Percentiles rank a stretch among this genome's conserved stretches.
Conservation (phyloP, 2,329 filamentous ascomycete genomes). For the Rhexocercosporidium sp. region DNA sequence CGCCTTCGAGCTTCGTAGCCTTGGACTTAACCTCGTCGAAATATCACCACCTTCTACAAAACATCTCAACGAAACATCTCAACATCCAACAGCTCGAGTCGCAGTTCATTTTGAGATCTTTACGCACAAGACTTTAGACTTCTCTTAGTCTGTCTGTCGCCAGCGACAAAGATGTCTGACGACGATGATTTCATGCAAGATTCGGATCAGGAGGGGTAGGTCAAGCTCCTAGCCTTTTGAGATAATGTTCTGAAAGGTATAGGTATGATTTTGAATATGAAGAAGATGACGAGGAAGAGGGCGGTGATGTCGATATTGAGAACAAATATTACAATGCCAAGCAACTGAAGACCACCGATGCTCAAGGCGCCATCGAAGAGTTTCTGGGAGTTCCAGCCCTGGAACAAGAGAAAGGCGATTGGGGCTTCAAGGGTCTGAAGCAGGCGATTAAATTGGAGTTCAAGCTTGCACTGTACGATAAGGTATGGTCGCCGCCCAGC, state of each 20-base stretch:
- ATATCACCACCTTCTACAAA: conserved; percentile 3
- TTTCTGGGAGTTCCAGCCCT: conserved; percentile 87
- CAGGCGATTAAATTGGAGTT: conserved; percentile 98
- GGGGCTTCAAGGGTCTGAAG: conserved; percentile 98
- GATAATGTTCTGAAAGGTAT: conserved; percentile 28
- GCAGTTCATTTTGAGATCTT: background rate
- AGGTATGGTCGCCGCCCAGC: conserved; percentile 56
- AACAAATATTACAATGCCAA: conserved; percentile 99
- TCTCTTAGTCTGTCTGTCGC: background rate
- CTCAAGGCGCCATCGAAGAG: conserved; percentile 87
- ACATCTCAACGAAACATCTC: background rate
- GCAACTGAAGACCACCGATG: conserved; percentile 87
- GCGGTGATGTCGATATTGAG: conserved; percentile 91
- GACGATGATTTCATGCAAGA: conserved; percentile 92
- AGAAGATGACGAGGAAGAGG: conserved; percentile 84
- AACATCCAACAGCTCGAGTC: background rate
- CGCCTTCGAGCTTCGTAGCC: conserved; percentile 8
- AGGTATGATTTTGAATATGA: conserved; percentile 98
- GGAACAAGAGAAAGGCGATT: conserved; percentile 92
- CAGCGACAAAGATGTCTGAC: conserved; percentile 52
- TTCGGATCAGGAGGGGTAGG: conserved; percentile 84
- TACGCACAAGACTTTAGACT: background rate
- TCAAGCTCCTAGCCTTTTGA: conserved; percentile 21
- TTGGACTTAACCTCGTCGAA: conserved; percentile 10
- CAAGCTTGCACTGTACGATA: conserved; percentile 83